phyloP scores from a whole-genome alignment of 2,329 filamentous ascomycete species.

The Colletotrichum paranaense region DNA sequence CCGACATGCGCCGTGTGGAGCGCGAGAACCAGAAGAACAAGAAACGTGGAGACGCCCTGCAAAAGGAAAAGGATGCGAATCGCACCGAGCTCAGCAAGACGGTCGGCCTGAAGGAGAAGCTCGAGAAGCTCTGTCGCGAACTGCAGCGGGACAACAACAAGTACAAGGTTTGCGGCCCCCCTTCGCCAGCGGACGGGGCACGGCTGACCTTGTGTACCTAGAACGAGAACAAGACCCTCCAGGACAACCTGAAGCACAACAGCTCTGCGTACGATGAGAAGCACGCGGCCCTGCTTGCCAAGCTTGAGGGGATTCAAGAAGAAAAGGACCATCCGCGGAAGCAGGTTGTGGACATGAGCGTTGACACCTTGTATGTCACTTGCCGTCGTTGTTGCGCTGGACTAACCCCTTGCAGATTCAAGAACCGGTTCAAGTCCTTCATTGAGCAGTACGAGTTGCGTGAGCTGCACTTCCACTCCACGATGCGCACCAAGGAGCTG shows the following conservation, averaged over 20 bases:
- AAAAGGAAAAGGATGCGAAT: conserved; percentile 95
- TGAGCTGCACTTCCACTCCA: conserved; percentile 91
- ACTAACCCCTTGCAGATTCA: conserved; percentile 71
- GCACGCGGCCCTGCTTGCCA: conserved; percentile 81
- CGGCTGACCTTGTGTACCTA: conserved; percentile 46
- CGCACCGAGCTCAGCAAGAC: conserved; percentile 92
- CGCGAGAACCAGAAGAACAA: conserved; percentile 96
- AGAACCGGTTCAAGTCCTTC: conserved; percentile 90
- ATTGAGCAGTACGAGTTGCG: conserved; percentile 97
- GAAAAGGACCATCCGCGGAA: conserved; percentile 86
- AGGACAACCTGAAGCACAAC: conserved; percentile 86
- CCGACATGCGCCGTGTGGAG: conserved; percentile 95
- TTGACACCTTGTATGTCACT: conserved; percentile 63
- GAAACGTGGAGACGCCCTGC: conserved; percentile 91
- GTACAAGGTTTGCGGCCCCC: conserved; percentile 77
- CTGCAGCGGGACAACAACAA: conserved; percentile 98
- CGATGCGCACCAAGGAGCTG: conserved; percentile 93
- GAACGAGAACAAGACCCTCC: conserved; percentile 93
- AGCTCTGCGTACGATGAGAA: conserved; percentile 87
- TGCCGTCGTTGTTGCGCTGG: neutral
- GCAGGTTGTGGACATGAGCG: conserved; percentile 84
- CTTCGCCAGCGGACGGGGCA: neutral
- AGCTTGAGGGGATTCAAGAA: conserved; percentile 89
- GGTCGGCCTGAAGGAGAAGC: conserved; percentile 90
- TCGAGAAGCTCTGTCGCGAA: conserved; percentile 95